A percentile compares a stretch with the other conserved stretches of the same genome.
Evolutionary conservation across 2,329 filamentous ascomycete species (phyloP).

Genomic region (Sarocladiaceae sp.): DNA sequence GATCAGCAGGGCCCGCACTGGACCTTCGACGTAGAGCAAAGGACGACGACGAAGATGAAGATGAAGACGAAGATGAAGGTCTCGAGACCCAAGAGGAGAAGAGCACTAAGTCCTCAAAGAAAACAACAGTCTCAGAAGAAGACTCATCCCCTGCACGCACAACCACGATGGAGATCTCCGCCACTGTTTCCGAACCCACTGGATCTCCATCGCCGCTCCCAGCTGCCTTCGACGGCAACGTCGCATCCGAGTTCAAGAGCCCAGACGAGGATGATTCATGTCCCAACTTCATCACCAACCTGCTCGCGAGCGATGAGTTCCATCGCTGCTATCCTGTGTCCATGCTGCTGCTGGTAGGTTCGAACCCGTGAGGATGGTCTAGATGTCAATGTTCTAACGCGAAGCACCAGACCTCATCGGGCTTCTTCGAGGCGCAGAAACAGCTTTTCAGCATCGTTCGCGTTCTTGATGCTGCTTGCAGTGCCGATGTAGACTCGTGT

Average conservation of each 20-base stretch:
- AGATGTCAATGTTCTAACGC: neutral
- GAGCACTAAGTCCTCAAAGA: constrained; percentile 12
- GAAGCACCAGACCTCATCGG: constrained; percentile 62
- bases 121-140: neutral
- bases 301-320: constrained; percentile 62
- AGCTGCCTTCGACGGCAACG: constrained; percentile 59
- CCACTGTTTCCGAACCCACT: constrained; percentile 19
- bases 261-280: constrained; percentile 45
- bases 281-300: constrained; percentile 58
- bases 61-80: constrained; percentile 8
- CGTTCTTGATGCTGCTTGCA: constrained; percentile 73
- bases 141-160: constrained; percentile 10
- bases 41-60: constrained; percentile 11
- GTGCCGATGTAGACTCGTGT: constrained; percentile 61
- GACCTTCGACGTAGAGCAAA: neutral
- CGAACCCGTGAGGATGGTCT: constrained; percentile 14
- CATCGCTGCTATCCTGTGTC: constrained; percentile 76
- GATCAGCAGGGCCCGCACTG: too few species aligned
- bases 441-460: constrained; percentile 66
- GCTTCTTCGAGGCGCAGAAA: constrained; percentile 75
- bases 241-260: constrained; percentile 56
- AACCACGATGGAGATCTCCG: constrained; percentile 11
- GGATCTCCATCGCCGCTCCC: constrained; percentile 40
- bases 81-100: constrained; percentile 5
- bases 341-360: constrained; percentile 66